A percentile compares a stretch with the other conserved stretches of the same genome.
These are phyloP conservation scores for Racocetra persica DNA, from an alignment of 371 early-diverging fungal species.

Conservation along the genomic window DNA sequence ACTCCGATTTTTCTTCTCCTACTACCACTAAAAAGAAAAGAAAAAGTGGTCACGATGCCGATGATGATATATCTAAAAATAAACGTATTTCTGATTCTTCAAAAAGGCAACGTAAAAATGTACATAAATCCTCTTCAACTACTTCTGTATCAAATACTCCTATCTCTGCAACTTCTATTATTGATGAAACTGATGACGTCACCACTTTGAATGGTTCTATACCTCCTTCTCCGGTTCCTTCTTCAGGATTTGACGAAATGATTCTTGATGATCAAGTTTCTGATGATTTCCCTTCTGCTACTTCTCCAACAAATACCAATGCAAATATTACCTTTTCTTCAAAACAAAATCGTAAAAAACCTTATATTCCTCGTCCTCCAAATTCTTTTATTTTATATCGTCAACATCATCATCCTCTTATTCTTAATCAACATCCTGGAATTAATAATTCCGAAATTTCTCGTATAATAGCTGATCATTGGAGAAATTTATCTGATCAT, in stretches of 20 bases:
- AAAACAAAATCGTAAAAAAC: slow-evolving; percentile 40
- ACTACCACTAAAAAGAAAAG: slow-evolving; percentile 18
- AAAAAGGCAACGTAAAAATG: neutral
- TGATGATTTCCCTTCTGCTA: slow-evolving; percentile 18
- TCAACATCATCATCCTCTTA: slow-evolving; percentile 65
- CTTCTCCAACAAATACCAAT: slow-evolving; percentile 2
- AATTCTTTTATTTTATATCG: slow-evolving; percentile 80
- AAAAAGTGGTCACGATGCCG: slow-evolving; percentile 9
- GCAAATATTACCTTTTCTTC: slow-evolving; percentile 11
- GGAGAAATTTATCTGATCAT: slow-evolving; percentile 65
- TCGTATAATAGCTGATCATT: slow-evolving; percentile 70
- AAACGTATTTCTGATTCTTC: neutral
- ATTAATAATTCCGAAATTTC: slow-evolving; percentile 75
- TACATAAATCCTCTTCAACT: neutral
- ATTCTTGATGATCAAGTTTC: slow-evolving; percentile 28
- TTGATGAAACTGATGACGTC: neutral
- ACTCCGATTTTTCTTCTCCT: neutral
- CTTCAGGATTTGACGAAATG: slow-evolving; percentile 37
- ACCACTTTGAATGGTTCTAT: neutral
- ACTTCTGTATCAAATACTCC: neutral
- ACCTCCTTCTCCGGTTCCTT: slow-evolving; percentile 4
- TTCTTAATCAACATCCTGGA: slow-evolving; percentile 57
- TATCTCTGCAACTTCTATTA: neutral
- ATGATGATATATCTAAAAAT: slow-evolving; percentile 20
- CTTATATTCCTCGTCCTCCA: slow-evolving; percentile 56